phyloP scores from a whole-genome alignment of 73 alveolate species.

The Paramecium pentaurelia region DNA sequence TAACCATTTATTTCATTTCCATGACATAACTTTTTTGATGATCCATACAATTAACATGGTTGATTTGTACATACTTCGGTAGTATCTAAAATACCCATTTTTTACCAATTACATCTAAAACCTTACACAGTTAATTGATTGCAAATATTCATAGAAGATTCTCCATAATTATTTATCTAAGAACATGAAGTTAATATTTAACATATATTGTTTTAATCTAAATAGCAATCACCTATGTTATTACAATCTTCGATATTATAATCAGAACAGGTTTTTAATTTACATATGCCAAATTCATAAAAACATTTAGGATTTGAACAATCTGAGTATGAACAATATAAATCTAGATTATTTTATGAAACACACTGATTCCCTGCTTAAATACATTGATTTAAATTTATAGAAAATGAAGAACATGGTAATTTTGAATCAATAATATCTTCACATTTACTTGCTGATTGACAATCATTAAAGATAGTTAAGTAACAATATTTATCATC shows the following conservation, averaged over 20 bases:
- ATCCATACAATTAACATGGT: slow-evolving; percentile 4
- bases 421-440: not conserved
- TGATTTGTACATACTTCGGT: not conserved
- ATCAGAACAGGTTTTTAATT: not conserved
- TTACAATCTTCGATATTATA: not conserved
- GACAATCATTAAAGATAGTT: not conserved
- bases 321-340: not conserved
- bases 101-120: not conserved
- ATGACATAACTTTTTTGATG: not conserved
- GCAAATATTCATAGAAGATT: not conserved
- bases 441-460: slow-evolving; percentile 22
- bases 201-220: not conserved
- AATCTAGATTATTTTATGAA: not conserved
- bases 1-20: slow-evolving; percentile 19
- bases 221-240: not conserved
- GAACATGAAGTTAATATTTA: not conserved
- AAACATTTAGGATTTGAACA: not conserved
- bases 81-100: not conserved
- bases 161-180: not conserved
- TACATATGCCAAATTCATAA: not conserved
- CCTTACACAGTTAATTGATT: not conserved
- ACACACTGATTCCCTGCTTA: not conserved
- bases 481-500: not conserved
- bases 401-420: not conserved
- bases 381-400: not conserved